Conservation (phyloP, 495 filamentous ascomycete genomes). For the Talaromyces liani region DNA sequence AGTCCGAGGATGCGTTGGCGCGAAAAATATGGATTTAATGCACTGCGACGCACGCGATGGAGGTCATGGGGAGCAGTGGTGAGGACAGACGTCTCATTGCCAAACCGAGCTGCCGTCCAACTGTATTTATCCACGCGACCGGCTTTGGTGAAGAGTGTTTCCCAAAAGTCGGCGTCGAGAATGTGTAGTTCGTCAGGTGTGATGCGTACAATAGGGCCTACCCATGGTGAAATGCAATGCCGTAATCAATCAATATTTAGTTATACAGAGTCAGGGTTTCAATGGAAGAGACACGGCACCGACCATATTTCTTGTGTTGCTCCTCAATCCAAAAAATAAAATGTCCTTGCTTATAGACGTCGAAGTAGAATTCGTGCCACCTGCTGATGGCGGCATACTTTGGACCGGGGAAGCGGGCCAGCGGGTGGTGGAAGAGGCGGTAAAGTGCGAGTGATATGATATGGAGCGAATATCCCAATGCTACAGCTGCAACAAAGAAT, state of each 20-base stretch:
- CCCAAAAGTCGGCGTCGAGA: slow-evolving; percentile 26
- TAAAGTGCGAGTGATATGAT: slow-evolving; percentile 6
- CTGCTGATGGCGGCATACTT: slow-evolving; percentile 25
- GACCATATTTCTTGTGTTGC: slow-evolving; percentile 32
- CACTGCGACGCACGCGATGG: slow-evolving; percentile 21
- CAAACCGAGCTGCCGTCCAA: background rate
- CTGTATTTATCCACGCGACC: slow-evolving; percentile 20
- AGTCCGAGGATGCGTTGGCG: background rate
- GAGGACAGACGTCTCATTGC: slow-evolving; percentile 23
- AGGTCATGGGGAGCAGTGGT: slow-evolving; percentile 22
- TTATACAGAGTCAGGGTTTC: background rate
- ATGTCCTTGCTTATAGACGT: slow-evolving; percentile 8
- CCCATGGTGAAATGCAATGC: background rate
- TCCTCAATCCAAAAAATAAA: slow-evolving; percentile 27
- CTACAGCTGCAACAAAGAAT: slow-evolving; percentile 1
- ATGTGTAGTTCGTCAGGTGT: slow-evolving; percentile 43
- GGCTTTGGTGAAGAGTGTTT: slow-evolving; percentile 23
- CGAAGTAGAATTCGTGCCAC: slow-evolving; percentile 13
- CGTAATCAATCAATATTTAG: background rate
- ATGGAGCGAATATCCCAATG: background rate
- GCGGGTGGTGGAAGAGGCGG: slow-evolving; percentile 8
- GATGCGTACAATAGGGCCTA: slow-evolving; percentile 48
- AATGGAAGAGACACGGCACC: background rate
- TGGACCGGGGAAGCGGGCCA: slow-evolving; percentile 8
- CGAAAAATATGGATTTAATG: slow-evolving; percentile 18